Percentiles rank a stretch among this genome's conserved stretches.
phyloP scores from a whole-genome alignment of 2,329 filamentous ascomycete species.

The Penicillium griseofulvum region DNA sequence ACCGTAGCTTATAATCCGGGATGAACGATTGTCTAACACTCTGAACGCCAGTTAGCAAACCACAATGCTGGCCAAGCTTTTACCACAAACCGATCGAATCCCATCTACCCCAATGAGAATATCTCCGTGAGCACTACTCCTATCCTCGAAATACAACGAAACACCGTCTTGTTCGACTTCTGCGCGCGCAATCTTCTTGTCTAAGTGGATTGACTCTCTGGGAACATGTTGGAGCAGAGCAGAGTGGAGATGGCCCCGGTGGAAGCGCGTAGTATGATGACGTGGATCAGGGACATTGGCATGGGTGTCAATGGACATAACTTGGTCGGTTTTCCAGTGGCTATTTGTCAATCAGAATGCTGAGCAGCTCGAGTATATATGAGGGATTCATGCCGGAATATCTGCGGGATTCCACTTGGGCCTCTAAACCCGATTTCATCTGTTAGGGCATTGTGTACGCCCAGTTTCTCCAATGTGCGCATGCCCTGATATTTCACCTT shows the following conservation, averaged over 20 bases:
- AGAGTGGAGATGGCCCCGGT: conserved; percentile 51
- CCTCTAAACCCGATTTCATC: conserved; percentile 42
- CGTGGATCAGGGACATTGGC: conserved; percentile 31
- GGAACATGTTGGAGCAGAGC: conserved; percentile 49
- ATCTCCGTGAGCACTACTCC: conserved; percentile 45
- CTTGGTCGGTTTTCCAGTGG: conserved; percentile 47
- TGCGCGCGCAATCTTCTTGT: conserved; percentile 44
- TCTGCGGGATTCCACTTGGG: conserved; percentile 47
- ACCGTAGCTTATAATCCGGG: conserved; percentile 39
- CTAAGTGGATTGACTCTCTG: conserved; percentile 42
- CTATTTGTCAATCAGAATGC: conserved; percentile 18
- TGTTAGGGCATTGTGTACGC: conserved; percentile 48
- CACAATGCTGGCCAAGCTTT: neutral
- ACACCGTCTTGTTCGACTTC: conserved; percentile 32
- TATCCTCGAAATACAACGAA: conserved; percentile 50
- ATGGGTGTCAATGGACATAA: conserved; percentile 43
- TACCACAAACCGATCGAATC: conserved; percentile 49
- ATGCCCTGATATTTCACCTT: conserved; percentile 34
- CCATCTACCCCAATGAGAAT: conserved; percentile 55
- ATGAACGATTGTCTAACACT: conserved; percentile 42
- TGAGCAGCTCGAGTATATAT: neutral
- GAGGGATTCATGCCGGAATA: conserved; percentile 38
- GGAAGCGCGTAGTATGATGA: conserved; percentile 48
- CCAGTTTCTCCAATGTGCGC: conserved; percentile 51
- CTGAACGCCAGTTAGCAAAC: conserved; percentile 9